Conservation (phyloP, 169 alveolate species). For the Eimeria necatrix region DNA sequence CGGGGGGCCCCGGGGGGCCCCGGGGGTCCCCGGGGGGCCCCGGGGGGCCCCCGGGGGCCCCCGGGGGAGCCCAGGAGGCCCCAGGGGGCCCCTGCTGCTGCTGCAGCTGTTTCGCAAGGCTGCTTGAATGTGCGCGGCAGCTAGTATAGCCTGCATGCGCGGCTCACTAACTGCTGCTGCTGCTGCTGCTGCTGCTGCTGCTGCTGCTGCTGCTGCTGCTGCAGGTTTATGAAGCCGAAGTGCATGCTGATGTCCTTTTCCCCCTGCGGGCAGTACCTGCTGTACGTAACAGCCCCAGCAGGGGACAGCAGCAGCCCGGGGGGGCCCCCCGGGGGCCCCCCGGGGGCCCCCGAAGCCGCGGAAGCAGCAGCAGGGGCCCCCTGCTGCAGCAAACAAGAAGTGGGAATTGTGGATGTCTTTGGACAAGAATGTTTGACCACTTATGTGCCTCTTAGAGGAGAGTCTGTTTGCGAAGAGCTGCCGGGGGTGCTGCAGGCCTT, state of each 20-base stretch:
- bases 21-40: too few relatives aligned
- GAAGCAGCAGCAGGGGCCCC: background rate
- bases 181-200: too few relatives aligned
- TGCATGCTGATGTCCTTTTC: conserved; percentile 23
- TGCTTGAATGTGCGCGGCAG: too few relatives aligned
- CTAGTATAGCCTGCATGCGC: too few relatives aligned
- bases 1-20: too few relatives aligned
- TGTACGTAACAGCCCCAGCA: background rate
- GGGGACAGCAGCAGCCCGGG: background rate
- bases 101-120: too few relatives aligned
- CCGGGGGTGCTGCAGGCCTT: conserved; percentile 58
- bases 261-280: conserved; percentile 31
- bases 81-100: too few relatives aligned
- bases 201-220: conserved; percentile 13
- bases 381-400: background rate
- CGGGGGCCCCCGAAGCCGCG: background rate
- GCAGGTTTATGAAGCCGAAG: conserved; percentile 5
- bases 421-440: conserved; percentile 25
- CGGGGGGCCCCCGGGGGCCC: too few relatives aligned
- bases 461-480: conserved; percentile 19
- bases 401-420: conserved; percentile 11
- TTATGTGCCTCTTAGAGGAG: conserved; percentile 20
- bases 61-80: too few relatives aligned
- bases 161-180: too few relatives aligned
- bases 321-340: background rate